Conservation (phyloP, 257 asterid species). For the Primulina eburnea region DNA sequence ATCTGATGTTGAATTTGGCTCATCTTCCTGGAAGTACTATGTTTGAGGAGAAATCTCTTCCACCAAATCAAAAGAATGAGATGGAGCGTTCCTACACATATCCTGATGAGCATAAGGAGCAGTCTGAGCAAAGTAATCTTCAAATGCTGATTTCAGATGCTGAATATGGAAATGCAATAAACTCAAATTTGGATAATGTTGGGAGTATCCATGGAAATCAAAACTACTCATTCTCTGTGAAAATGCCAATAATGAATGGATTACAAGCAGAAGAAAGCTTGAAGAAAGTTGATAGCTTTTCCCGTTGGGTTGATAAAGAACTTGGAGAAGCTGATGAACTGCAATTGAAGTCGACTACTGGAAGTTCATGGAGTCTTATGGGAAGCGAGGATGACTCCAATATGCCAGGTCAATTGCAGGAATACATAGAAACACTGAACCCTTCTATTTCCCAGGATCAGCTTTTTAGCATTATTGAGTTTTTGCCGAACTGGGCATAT, state of each 20-base stretch:
- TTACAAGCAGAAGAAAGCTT: slow-evolving; percentile 65
- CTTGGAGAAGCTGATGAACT: slow-evolving; percentile 69
- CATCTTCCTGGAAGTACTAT: slow-evolving; percentile 19
- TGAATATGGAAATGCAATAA: slow-evolving; percentile 34
- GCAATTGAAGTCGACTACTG: slow-evolving; percentile 55
- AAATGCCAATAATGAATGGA: slow-evolving; percentile 59
- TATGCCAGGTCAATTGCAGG: slow-evolving; percentile 62
- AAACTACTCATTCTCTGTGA: slow-evolving; percentile 39
- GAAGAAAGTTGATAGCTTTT: slow-evolving; percentile 94
- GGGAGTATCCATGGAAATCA: slow-evolving; percentile 40
- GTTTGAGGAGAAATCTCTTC: slow-evolving; percentile 36
- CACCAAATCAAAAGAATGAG: slow-evolving; percentile 38
- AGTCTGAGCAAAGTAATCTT: slow-evolving; percentile 34
- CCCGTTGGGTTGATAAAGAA: slow-evolving; percentile 86
- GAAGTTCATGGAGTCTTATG: slow-evolving; percentile 63
- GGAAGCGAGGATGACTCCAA: slow-evolving; percentile 61
- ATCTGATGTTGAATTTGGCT: slow-evolving; percentile 15
- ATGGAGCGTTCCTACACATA: slow-evolving; percentile 32
- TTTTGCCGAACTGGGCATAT: slow-evolving; percentile 73
- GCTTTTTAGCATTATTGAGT: slow-evolving; percentile 73
- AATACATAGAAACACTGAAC: slow-evolving; percentile 54
- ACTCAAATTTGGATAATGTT: slow-evolving; percentile 42
- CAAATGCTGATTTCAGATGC: slow-evolving; percentile 42
- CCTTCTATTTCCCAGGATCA: slow-evolving; percentile 82
- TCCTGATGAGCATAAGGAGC: slow-evolving; percentile 48